Evolutionary conservation across 169 alveolate genomes (phyloP).

Genomic region (Ichthyophthirius multifiliis): DNA sequence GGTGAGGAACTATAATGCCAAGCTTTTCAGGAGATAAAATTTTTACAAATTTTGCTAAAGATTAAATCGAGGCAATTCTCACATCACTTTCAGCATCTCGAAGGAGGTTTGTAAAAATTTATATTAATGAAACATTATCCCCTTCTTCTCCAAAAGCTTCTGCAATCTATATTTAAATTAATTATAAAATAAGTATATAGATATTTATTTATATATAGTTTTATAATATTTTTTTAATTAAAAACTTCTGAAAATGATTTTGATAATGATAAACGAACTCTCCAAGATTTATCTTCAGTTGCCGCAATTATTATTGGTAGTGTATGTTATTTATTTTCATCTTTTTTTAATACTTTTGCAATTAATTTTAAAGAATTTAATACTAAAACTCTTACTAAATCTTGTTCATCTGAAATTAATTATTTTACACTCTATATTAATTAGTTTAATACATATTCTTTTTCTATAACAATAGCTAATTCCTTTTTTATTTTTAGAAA

Average conservation of each 20-base stretch:
- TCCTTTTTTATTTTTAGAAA: background rate
- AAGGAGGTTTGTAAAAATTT: conserved; percentile 58
- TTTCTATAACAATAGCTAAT: conserved; percentile 64
- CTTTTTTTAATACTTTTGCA: conserved; percentile 61
- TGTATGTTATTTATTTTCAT: conserved; percentile 63
- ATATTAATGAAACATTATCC: conserved; percentile 60
- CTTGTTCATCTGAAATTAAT: conserved; percentile 75
- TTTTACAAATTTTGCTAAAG: conserved; percentile 49
- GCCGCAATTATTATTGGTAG: conserved; percentile 65
- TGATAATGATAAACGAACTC: conserved; percentile 73
- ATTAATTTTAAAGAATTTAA: conserved; percentile 59
- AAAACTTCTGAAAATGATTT: conserved; percentile 61
- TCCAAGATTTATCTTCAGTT: conserved; percentile 85
- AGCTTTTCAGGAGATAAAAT: conserved; percentile 63
- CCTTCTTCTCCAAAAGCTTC: conserved; percentile 80
- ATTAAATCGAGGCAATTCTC: conserved; percentile 61
- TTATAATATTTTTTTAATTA: conserved; percentile 34
- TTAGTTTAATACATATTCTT: conserved; percentile 52
- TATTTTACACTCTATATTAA: conserved; percentile 64
- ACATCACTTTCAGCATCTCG: conserved; percentile 80
- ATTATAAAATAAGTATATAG: conserved; percentile 56
- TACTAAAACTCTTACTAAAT: conserved; percentile 68
- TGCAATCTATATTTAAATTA: conserved; percentile 51
- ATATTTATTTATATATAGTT: conserved; percentile 46
- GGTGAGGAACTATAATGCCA: conserved; percentile 55